Evolutionary conservation across 331 rosid genomes (phyloP).

Genomic region (Acacia concinna): DNA sequence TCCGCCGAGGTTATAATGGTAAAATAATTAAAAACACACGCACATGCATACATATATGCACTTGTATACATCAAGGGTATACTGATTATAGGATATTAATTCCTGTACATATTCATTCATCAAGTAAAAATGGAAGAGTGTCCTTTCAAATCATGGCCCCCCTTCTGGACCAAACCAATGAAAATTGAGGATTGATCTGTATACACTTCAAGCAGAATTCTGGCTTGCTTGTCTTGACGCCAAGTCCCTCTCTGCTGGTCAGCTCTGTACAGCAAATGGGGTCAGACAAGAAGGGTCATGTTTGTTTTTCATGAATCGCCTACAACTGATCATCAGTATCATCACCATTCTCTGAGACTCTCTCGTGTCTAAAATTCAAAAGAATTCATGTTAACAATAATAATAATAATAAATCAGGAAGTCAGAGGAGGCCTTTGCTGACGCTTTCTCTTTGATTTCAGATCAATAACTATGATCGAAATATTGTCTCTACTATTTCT

Average conservation of each 20-base stretch:
- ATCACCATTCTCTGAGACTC: constrained; percentile 12
- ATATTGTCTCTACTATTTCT: constrained; percentile 82
- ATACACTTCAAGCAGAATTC: constrained; percentile 39
- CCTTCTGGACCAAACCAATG: constrained; percentile 37
- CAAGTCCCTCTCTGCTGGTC: constrained; percentile 20
- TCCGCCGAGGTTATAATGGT: not conserved
- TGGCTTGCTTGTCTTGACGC: not conserved
- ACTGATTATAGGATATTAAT: constrained; percentile 3
- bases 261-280: constrained; percentile 38
- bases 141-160: not conserved
- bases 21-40: not conserved
- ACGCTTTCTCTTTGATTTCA: constrained; percentile 69
- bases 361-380: constrained; percentile 25
- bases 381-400: constrained; percentile 6
- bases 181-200: constrained; percentile 45
- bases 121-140: constrained; percentile 3
- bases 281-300: constrained; percentile 6
- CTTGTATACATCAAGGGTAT: not conserved
- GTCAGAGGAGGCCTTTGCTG: constrained; percentile 55
- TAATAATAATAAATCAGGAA: constrained; percentile 6
- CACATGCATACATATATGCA: not conserved
- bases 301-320: not conserved
- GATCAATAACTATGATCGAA: constrained; percentile 80
- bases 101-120: constrained; percentile 1
- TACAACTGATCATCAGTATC: not conserved